Evolutionary conservation across 768 basidiomycete species (phyloP).

Genomic region (Rhodotorula taiwanensis): DNA sequence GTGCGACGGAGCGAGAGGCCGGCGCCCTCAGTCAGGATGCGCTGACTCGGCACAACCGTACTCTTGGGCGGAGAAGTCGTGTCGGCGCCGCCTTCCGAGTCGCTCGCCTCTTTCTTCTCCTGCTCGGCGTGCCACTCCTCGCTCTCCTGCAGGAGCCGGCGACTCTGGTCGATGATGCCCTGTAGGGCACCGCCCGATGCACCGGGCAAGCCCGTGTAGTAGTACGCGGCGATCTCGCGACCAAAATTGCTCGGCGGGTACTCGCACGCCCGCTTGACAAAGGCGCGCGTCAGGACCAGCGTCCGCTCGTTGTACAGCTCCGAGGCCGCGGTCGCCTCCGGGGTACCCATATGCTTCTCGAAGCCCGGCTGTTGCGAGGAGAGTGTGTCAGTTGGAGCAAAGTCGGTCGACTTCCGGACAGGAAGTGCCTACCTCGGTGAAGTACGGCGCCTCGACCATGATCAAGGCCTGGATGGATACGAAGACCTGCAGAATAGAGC

Average conservation of each 20-base stretch:
- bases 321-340: conserved; percentile 83
- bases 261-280: conserved; percentile 81
- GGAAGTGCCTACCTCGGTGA: conserved; percentile 37
- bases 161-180: conserved; percentile 62
- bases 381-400: no score
- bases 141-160: conserved; percentile 67
- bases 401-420: no score
- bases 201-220: conserved; percentile 49
- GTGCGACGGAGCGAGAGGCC: conserved; percentile 69
- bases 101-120: conserved; percentile 40
- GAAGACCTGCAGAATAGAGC: conserved; percentile 81
- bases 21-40: conserved; percentile 56
- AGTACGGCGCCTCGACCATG: conserved; percentile 83
- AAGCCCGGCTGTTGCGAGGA: conserved; percentile 76
- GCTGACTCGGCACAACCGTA: conserved; percentile 65
- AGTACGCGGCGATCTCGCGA: conserved; percentile 66
- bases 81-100: conserved; percentile 3
- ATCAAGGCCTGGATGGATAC: conserved; percentile 92
- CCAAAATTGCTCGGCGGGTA: conserved; percentile 66
- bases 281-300: conserved; percentile 79
- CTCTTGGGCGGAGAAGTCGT: conserved; percentile 9
- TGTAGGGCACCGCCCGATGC: conserved; percentile 8
- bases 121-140: conserved; percentile 44
- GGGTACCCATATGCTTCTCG: conserved; percentile 82
- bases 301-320: conserved; percentile 90